Evolutionary conservation across 306 rosid species (phyloP).

Genomic region (Rubus idaeus): DNA sequence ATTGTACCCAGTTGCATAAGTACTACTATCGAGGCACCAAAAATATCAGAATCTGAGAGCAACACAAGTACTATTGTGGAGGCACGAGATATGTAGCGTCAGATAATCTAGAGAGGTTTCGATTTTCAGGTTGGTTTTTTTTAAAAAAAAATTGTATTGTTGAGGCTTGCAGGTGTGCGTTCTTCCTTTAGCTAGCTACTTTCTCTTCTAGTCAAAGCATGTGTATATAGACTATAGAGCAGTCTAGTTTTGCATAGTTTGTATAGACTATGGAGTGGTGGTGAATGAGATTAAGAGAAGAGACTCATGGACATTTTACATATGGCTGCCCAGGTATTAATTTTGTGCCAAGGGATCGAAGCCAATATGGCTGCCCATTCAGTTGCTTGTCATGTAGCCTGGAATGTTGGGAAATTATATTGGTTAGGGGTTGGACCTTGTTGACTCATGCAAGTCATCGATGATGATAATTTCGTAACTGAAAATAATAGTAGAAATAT

Average conservation of each 20-base stretch:
- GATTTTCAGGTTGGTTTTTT: neutral
- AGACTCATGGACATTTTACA: too few relatives aligned
- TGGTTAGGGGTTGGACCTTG: too few relatives aligned
- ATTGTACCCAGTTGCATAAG: neutral
- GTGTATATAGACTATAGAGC: neutral
- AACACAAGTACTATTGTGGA: slow-evolving; percentile 6
- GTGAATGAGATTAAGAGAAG: too few relatives aligned
- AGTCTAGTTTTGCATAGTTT: neutral
- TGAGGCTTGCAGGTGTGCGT: neutral
- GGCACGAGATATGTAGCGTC: neutral
- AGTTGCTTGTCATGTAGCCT: too few relatives aligned
- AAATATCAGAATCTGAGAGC: slow-evolving; percentile 23
- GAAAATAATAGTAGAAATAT: too few relatives aligned
- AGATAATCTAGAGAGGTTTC: neutral
- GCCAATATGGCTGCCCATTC: too few relatives aligned
- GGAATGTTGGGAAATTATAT: too few relatives aligned
- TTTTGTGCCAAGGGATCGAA: too few relatives aligned
- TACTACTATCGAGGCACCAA: slow-evolving; percentile 4
- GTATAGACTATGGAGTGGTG: neutral
- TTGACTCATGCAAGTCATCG: too few relatives aligned
- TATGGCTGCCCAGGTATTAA: too few relatives aligned
- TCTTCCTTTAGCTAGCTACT: neutral
- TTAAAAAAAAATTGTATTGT: too few relatives aligned
- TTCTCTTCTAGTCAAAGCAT: neutral
- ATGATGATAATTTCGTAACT: too few relatives aligned